Conservation (phyloP, 2,329 filamentous ascomycete genomes). For the Aspergillus sp. region DNA sequence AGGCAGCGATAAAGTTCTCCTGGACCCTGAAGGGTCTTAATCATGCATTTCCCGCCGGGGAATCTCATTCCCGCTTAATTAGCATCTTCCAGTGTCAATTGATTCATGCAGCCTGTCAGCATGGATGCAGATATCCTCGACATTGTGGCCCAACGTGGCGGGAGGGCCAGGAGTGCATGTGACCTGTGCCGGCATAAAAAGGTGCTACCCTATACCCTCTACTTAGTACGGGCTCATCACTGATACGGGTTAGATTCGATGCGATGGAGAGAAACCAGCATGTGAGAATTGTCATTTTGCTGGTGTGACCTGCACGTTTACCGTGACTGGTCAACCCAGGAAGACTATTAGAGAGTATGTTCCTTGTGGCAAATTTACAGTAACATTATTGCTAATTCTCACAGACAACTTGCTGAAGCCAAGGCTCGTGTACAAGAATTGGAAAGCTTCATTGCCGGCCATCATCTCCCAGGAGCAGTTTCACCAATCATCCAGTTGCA, state of each 20-base stretch:
- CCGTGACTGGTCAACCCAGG: constrained; percentile 12
- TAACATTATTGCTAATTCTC: background rate
- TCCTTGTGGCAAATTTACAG: too few relatives aligned
- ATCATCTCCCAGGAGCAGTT: background rate
- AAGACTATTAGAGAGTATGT: constrained; percentile 27
- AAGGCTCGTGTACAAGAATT: constrained; percentile 17
- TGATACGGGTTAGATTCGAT: constrained; percentile 25
- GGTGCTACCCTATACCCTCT: constrained; percentile 13
- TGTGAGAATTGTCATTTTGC: constrained; percentile 30
- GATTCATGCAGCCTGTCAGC: background rate
- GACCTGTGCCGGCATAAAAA: constrained; percentile 27
- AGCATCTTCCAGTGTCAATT: background rate
- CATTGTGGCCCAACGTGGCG: constrained; percentile 1
- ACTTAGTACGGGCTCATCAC: background rate
- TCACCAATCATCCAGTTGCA: too few relatives aligned
- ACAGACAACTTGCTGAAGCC: constrained; percentile 23
- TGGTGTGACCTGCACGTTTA: constrained; percentile 24
- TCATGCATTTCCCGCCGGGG: background rate
- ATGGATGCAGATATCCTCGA: background rate
- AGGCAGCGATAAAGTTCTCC: too few relatives aligned
- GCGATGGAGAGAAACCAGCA: constrained; percentile 27
- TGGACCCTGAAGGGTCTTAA: background rate
- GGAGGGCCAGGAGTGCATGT: constrained; percentile 21
- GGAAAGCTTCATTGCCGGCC: constrained; percentile 4
- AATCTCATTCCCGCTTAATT: too few relatives aligned